A percentile compares a stretch with the other conserved stretches of the same genome.
Conservation (phyloP, 352 stramenopile species). For the Pythium pectinolyticum region DNA sequence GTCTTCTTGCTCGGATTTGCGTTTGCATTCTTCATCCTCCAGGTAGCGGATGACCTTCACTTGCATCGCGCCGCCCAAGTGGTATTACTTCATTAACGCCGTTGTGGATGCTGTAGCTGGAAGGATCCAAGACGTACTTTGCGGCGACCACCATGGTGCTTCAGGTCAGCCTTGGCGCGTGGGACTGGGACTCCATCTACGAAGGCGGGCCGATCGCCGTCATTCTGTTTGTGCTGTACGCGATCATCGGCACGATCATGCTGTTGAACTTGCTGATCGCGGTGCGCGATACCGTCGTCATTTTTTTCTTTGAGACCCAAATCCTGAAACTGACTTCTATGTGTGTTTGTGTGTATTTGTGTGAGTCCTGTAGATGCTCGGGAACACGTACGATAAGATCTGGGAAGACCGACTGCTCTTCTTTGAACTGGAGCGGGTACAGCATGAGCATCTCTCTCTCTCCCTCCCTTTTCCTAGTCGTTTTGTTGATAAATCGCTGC, state of each 20-base stretch:
- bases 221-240: constrained; percentile 69
- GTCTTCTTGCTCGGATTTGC: constrained; percentile 74
- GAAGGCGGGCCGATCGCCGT: constrained; percentile 71
- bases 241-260: constrained; percentile 82
- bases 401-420: constrained; percentile 82
- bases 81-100: neutral
- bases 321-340: too few species aligned
- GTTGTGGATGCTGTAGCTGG: constrained; percentile 36
- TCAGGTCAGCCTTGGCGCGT: constrained; percentile 72
- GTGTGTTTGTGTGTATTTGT: neutral
- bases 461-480: neutral
- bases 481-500: neutral
- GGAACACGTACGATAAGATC: constrained; percentile 85
- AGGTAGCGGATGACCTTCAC: constrained; percentile 34
- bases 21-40: constrained; percentile 83
- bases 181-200: constrained; percentile 74
- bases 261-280: constrained; percentile 78
- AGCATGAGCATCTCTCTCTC: neutral
- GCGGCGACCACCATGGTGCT: constrained; percentile 55
- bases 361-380: constrained; percentile 57
- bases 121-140: constrained; percentile 69
- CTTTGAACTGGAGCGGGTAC: constrained; percentile 76
- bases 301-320: too few species aligned
- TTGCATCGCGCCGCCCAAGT: neutral
- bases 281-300: constrained; percentile 31